phyloP scores from a whole-genome alignment of 176 grass and related monocot species.

The Zea luxurians region DNA sequence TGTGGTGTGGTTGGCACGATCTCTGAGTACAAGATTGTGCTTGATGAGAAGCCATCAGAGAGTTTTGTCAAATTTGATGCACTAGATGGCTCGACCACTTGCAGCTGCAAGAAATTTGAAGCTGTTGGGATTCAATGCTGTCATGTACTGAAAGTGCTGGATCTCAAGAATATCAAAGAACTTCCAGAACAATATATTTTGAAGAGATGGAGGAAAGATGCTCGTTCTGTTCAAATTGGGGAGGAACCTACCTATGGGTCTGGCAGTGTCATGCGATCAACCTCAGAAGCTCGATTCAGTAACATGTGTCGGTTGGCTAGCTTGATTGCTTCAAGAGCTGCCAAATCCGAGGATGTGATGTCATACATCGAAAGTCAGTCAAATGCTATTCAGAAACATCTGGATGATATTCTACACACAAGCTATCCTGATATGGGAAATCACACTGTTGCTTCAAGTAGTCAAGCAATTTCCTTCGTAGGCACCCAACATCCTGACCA shows the following conservation, averaged over 20 bases:
- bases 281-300: slow-evolving; percentile 45
- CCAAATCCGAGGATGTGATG: slow-evolving; percentile 63
- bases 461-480: slow-evolving; percentile 62
- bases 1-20: slow-evolving; percentile 53
- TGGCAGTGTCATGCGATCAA: slow-evolving; percentile 39
- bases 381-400: slow-evolving; percentile 63
- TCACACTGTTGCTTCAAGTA: slow-evolving; percentile 52
- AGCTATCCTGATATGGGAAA: slow-evolving; percentile 58
- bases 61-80: slow-evolving; percentile 68
- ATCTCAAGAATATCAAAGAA: slow-evolving; percentile 95
- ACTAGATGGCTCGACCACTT: slow-evolving; percentile 65
- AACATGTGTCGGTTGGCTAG: slow-evolving; percentile 66
- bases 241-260: slow-evolving; percentile 39
- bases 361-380: slow-evolving; percentile 74
- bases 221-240: slow-evolving; percentile 45
- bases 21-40: slow-evolving; percentile 68
- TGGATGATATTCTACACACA: slow-evolving; percentile 76
- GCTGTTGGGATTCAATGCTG: slow-evolving; percentile 74
- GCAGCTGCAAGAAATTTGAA: slow-evolving; percentile 85
- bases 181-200: slow-evolving; percentile 82
- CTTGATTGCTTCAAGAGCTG: slow-evolving; percentile 78
- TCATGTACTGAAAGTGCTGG: slow-evolving; percentile 83
- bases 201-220: slow-evolving; percentile 87
- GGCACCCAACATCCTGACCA: slow-evolving; percentile 58
- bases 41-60: slow-evolving; percentile 73